Evolutionary conservation across 768 basidiomycete genomes (phyloP), one percentile per base, ranked within the genome.

Genomic region (Tephrocybe sp.): DNA sequence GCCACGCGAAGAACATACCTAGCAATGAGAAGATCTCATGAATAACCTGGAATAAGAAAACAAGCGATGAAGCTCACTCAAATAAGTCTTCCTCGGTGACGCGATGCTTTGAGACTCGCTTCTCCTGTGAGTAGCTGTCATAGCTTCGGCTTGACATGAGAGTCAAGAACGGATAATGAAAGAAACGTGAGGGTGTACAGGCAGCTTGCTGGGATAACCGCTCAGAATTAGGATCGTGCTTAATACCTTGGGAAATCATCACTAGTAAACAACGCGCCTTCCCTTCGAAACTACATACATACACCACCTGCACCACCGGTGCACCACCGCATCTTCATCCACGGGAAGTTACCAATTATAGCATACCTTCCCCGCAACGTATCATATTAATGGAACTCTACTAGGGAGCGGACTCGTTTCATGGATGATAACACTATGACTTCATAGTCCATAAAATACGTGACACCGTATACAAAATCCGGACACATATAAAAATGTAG

Each of bases 1-100:
- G 88, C 86, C 69, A 88, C 86, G 52, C 91, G 83, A 39, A 94
- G 76, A 31, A 79, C 80, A 80, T 88, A 90, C 57, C 91, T 94
- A 53, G 13, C 31, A 54, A 5, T 40, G 22, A 40, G 52, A 47
- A 54, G 38, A 54, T 30, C 23, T 13, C 24, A 38, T n/a, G n/a
- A n/a, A n/a, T n/a, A n/a, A n/a, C n/a, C n/a, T n/a, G n/a, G n/a
- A n/a, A 54, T 30, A 57, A 29, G 31, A 15, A 36, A 11, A 46
- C 21, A 49, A 18, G 59, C 18, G 21, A 37, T 47, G 34, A 31
- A 33, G 66, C 70, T 43, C 65, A 93, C 91, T 88, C 82, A 72
- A 89, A 91, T 58, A 93, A 72, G 63, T 93, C 91, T 49, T 92
- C 89, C 59, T 93, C 91, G 22, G 85, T 80, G 43, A 59, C 54